These are phyloP conservation scores for Annona squamosa DNA, from an alignment of 164 flowering plant genomes.

Conservation along the genomic window DNA sequence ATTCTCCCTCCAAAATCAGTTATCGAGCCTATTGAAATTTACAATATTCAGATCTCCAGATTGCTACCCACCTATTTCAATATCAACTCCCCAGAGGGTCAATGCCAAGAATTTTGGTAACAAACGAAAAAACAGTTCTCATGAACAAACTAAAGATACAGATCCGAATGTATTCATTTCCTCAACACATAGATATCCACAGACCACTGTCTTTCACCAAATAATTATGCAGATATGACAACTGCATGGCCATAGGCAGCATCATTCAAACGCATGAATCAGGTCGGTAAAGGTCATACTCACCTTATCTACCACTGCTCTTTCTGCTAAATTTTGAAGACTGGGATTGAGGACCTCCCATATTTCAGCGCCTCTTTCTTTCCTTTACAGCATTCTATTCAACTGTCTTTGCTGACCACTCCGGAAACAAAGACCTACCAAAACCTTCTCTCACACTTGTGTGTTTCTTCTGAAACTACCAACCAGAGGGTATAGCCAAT, in stretches of 20 bases:
- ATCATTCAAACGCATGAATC: background rate
- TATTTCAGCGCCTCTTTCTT: background rate
- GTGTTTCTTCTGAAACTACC: background rate
- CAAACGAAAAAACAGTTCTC: background rate
- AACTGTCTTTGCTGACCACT: background rate
- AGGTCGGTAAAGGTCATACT: background rate
- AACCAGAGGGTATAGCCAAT: background rate
- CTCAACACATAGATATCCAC: background rate
- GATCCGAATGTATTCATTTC: background rate
- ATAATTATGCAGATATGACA: background rate
- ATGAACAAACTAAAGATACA: too few relatives aligned
- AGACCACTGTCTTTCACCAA: background rate
- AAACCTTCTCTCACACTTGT: too few relatives aligned
- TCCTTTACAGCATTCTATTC: background rate
- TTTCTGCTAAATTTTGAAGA: background rate
- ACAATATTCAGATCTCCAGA: background rate
- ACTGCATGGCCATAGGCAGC: background rate
- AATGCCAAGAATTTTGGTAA: background rate
- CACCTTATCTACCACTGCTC: background rate
- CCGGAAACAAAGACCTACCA: background rate
- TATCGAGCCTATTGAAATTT: background rate
- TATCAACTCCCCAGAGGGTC: background rate
- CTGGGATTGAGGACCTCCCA: background rate
- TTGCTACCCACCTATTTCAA: background rate
- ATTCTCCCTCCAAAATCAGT: background rate